Evolutionary conservation across 2,329 filamentous ascomycete genomes (phyloP).

Genomic region (Orbilia javanica): DNA sequence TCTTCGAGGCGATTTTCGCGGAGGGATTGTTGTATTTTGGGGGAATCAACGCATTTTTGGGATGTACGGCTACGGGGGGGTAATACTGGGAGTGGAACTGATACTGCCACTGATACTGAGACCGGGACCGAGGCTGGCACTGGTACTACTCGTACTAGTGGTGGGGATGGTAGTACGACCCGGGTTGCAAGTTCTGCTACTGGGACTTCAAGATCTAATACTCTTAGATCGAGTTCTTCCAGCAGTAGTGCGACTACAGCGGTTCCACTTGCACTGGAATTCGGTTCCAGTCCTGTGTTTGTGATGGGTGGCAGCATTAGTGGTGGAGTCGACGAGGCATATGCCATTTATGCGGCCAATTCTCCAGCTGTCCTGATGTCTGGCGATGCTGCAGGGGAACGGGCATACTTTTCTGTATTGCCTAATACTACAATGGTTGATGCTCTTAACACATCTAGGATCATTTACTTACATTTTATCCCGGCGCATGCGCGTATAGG

Average conservation of each 20-base stretch:
- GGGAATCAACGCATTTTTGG: neutral
- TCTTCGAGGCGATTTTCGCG: neutral
- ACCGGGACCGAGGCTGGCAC: neutral
- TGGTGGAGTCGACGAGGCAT: neutral
- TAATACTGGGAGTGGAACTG: neutral
- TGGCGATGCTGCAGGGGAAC: neutral
- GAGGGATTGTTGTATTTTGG: neutral
- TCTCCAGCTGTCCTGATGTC: neutral
- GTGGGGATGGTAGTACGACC: neutral
- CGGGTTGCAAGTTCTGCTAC: neutral
- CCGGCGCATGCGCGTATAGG: neutral
- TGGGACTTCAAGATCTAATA: neutral
- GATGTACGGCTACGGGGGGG: no score
- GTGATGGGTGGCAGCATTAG: neutral
- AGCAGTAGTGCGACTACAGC: neutral
- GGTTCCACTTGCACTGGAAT: neutral
- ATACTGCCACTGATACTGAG: neutral
- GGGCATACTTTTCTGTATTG: neutral
- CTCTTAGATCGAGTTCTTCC: neutral
- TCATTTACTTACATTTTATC: neutral
- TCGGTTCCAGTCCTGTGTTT: neutral
- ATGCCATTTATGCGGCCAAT: neutral
- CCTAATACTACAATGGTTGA: constrained; percentile 1
- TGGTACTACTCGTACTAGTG: neutral
- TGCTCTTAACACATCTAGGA: neutral